Evolutionary conservation across 2,329 filamentous ascomycete genomes (phyloP).

Genomic region (Dothideomycetidae sp.): DNA sequence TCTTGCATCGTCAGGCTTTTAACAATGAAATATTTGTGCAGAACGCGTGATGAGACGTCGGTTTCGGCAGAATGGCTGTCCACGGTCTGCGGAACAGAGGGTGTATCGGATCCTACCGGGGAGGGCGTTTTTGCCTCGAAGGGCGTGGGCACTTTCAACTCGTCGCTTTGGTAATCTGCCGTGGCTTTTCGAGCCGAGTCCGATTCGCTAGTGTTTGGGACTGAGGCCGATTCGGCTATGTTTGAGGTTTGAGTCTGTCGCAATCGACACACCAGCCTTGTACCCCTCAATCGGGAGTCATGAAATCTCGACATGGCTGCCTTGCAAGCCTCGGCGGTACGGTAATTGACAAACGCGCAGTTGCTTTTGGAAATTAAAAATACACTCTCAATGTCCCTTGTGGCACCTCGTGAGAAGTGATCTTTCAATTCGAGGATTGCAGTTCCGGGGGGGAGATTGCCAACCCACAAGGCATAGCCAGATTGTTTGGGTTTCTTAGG

Average conservation of each 20-base stretch:
- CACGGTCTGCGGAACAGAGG: constrained; percentile 8
- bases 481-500: constrained; percentile 52
- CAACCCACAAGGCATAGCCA: constrained; percentile 90
- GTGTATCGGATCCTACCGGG: too few species aligned
- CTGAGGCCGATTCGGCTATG: background rate
- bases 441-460: constrained; percentile 76
- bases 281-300: constrained; percentile 76
- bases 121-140: too few species aligned
- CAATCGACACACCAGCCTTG: constrained; percentile 71
- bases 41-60: too few species aligned
- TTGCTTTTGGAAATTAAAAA: constrained; percentile 96
- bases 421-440: constrained; percentile 74
- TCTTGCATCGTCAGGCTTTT: constrained; percentile 90
- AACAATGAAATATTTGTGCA: constrained; percentile 77
- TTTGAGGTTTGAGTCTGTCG: constrained; percentile 33
- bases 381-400: constrained; percentile 64
- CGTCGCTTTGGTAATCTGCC: too few species aligned
- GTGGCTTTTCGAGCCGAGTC: too few species aligned
- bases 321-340: constrained; percentile 59
- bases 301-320: constrained; percentile 73
- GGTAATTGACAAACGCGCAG: constrained; percentile 93
- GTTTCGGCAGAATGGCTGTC: constrained; percentile 35
- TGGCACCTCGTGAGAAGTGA: constrained; percentile 70
- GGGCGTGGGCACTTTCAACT: too few species aligned
- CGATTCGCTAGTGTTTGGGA: too few species aligned